phyloP scores from a whole-genome alignment of 2,329 filamentous ascomycete species.

The Fonsecaea monophora region DNA sequence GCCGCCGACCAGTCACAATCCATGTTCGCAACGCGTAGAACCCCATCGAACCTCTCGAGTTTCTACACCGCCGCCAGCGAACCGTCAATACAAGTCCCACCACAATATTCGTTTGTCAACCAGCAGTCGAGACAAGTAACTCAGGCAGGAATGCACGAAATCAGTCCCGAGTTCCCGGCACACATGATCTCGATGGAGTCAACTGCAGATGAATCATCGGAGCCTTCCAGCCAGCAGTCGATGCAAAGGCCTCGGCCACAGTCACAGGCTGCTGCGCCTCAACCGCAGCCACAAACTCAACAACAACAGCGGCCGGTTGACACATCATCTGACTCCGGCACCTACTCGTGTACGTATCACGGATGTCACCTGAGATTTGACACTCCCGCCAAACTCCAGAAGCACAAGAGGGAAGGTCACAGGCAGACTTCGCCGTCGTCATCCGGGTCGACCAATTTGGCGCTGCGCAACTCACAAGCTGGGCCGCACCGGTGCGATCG shows the following conservation, averaged over 20 bases:
- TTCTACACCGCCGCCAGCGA: conserved; percentile 44
- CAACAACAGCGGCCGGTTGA: conserved; percentile 62
- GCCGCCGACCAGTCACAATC: conserved; percentile 61
- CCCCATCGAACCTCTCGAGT: conserved; percentile 41
- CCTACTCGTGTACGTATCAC: conserved; percentile 95
- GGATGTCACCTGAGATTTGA: conserved; percentile 89
- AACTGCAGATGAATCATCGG: conserved; percentile 59
- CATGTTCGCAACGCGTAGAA: conserved; percentile 58
- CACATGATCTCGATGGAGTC: conserved; percentile 68
- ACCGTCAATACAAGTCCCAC: conserved; percentile 36
- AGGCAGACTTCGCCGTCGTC: conserved; percentile 69
- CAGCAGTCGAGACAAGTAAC: conserved; percentile 41
- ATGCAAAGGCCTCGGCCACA: conserved; percentile 42
- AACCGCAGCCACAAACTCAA: conserved; percentile 56
- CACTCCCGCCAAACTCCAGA: conserved; percentile 82
- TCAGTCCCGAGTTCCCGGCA: conserved; percentile 64
- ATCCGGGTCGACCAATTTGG: conserved; percentile 55
- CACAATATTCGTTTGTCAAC: conserved; percentile 40
- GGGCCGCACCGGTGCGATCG: conserved; percentile 92
- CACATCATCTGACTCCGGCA: conserved; percentile 77
- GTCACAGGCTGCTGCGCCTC: conserved; percentile 26
- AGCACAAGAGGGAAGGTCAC: conserved; percentile 94
- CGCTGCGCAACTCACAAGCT: conserved; percentile 80
- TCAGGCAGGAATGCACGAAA: conserved; percentile 47
- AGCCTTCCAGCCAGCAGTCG: conserved; percentile 41